A percentile compares a stretch with the other conserved stretches of the same genome.
Conservation (phyloP, 2,329 filamentous ascomycete species). For the Magnaporthales sp. region DNA sequence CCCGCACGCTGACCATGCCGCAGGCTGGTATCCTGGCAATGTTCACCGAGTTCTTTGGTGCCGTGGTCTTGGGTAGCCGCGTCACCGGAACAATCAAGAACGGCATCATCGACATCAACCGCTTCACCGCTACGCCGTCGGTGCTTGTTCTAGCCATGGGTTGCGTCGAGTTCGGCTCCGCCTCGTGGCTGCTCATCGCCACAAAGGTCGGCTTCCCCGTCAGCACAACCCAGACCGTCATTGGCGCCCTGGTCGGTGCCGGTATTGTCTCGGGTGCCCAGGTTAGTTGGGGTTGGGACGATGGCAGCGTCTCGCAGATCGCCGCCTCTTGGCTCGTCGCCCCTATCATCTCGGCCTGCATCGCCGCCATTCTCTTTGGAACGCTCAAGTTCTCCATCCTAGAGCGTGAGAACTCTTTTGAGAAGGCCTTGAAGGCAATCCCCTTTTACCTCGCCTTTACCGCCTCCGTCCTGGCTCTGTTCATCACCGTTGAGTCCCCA, state of each 20-base stretch:
- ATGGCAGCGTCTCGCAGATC: not conserved
- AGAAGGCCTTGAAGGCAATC: not conserved
- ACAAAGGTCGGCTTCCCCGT: constrained; percentile 5
- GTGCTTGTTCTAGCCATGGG: not conserved
- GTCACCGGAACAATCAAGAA: constrained; percentile 5
- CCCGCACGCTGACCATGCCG: not conserved
- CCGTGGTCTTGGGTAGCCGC: not conserved
- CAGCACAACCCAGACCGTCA: constrained; percentile 3
- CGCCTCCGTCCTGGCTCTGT: not conserved
- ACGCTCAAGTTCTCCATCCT: not conserved
- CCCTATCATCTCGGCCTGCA: not conserved
- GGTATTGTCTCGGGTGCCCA: constrained; percentile 1
- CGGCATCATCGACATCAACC: constrained; percentile 4
- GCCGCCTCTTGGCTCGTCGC: constrained; percentile 3
- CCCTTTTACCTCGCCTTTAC: constrained; percentile 3
- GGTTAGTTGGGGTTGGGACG: constrained; percentile 1
- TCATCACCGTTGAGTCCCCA: constrained; percentile 1
- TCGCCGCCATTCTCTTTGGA: not conserved
- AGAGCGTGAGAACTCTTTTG: not conserved
- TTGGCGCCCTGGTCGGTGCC: not conserved
- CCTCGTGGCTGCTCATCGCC: not conserved
- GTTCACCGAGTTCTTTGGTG: constrained; percentile 4
- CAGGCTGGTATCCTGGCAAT: constrained; percentile 1
- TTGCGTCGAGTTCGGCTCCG: constrained; percentile 1
- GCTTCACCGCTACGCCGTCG: not conserved